Evolutionary conservation across 768 basidiomycete genomes (phyloP).

Genomic region (Mycena capillaripes): DNA sequence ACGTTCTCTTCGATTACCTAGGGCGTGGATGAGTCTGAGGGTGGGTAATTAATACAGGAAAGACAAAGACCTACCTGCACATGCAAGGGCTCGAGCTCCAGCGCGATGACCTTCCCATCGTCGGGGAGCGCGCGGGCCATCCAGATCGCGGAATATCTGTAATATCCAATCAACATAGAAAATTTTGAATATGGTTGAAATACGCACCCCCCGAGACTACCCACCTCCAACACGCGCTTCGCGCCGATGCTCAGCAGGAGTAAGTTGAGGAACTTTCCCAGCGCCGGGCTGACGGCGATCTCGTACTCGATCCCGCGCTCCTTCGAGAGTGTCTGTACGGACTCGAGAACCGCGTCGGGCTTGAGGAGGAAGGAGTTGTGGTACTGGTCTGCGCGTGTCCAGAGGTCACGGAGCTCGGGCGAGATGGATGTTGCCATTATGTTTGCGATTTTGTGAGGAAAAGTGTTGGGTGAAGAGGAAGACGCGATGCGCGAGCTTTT

Average conservation of each 20-base stretch:
- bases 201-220: constrained; percentile 64
- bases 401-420: too few species aligned
- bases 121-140: constrained; percentile 60
- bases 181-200: too few species aligned
- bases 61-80: constrained; percentile 55
- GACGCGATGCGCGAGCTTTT: too few species aligned
- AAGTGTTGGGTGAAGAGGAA: too few species aligned
- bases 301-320: constrained; percentile 49
- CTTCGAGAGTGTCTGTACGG: constrained; percentile 38
- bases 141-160: constrained; percentile 60
- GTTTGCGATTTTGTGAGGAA: too few species aligned
- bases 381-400: constrained; percentile 28
- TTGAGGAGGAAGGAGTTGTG: constrained; percentile 34
- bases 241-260: constrained; percentile 58
- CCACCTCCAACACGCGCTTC: constrained; percentile 65
- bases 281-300: constrained; percentile 55
- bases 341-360: constrained; percentile 21
- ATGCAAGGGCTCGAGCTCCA: constrained; percentile 61
- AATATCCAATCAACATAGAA: not conserved
- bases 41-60: too few species aligned
- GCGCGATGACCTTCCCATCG: constrained; percentile 62
- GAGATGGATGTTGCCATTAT: too few species aligned
- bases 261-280: constrained; percentile 62
- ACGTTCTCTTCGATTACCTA: constrained; percentile 74
- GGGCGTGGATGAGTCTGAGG: constrained; percentile 29